A percentile compares a stretch with the other conserved stretches of the same genome.
These are phyloP conservation scores for Cercospora sp. DNA, from an alignment of 2,329 filamentous ascomycete species.

Conservation along the genomic window DNA sequence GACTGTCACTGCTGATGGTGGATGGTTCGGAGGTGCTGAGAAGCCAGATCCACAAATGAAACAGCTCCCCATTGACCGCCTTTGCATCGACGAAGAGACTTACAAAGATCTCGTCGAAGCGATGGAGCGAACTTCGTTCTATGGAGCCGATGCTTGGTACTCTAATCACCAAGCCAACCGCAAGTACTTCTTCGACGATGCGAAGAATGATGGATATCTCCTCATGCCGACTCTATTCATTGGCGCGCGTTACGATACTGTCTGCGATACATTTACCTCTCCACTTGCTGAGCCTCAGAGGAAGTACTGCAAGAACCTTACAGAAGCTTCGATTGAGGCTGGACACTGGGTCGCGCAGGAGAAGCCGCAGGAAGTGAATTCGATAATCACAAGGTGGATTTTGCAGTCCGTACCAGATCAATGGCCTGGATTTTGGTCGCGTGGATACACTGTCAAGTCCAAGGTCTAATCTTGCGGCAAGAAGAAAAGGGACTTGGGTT, in stretches of 20 bases:
- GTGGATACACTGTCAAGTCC: constrained; percentile 20
- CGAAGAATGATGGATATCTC: constrained; percentile 39
- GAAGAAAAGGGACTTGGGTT: too few species aligned
- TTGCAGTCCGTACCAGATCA: constrained; percentile 23
- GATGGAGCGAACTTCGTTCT: constrained; percentile 46
- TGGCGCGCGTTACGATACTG: constrained; percentile 43
- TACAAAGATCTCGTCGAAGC: constrained; percentile 37
- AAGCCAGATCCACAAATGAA: constrained; percentile 32
- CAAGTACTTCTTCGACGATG: constrained; percentile 43
- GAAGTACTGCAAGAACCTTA: constrained; percentile 42
- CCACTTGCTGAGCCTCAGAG: constrained; percentile 41
- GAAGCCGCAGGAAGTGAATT: constrained; percentile 32
- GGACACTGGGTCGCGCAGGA: constrained; percentile 34
- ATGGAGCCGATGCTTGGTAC: constrained; percentile 45
- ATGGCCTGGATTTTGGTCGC: constrained; percentile 29
- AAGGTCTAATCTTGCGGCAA: constrained; percentile 11
- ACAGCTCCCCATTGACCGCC: constrained; percentile 37
- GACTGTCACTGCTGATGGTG: constrained; percentile 30
- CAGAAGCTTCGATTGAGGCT: constrained; percentile 33
- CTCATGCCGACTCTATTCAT: constrained; percentile 43
- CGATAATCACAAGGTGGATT: constrained; percentile 31
- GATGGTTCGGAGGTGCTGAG: constrained; percentile 37
- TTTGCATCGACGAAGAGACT: constrained; percentile 35
- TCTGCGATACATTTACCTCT: constrained; percentile 41
- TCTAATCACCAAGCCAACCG: constrained; percentile 47